A percentile compares a stretch with the other conserved stretches of the same genome.
These are phyloP conservation scores for Russula dissimulans DNA, from an alignment of 768 basidiomycete species.

Conservation along the genomic window DNA sequence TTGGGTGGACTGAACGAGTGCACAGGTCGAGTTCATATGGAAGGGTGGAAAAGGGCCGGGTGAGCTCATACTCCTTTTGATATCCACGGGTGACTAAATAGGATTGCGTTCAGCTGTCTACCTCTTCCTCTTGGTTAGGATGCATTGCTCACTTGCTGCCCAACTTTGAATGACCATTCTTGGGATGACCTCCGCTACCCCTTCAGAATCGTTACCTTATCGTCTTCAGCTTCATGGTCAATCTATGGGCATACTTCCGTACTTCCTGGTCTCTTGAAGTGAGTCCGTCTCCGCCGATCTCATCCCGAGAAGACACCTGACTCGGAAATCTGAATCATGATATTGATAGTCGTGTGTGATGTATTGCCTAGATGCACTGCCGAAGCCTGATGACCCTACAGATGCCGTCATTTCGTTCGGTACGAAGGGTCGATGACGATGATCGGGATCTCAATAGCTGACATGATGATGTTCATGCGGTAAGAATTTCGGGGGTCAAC, in stretches of 20 bases:
- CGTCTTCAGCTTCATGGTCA: conserved; percentile 52
- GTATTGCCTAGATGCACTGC: too few species aligned
- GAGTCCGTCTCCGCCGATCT: background rate
- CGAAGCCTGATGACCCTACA: background rate
- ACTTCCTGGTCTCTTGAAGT: conserved; percentile 17
- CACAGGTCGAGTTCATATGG: conserved; percentile 44
- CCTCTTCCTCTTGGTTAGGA: conserved; percentile 32
- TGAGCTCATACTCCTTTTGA: conserved; percentile 23
- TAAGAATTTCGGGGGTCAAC: conserved; percentile 16
- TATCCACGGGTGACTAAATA: background rate
- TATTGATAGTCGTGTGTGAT: background rate
- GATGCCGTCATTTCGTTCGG: conserved; percentile 25
- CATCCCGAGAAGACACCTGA: too few species aligned
- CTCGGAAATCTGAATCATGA: too few species aligned
- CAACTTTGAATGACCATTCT: too few species aligned
- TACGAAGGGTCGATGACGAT: conserved; percentile 38
- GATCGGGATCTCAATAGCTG: conserved; percentile 42
- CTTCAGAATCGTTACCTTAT: conserved; percentile 55
- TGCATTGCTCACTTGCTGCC: too few species aligned
- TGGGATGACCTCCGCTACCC: background rate
- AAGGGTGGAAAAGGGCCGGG: conserved; percentile 37
- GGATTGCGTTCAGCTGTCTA: conserved; percentile 23
- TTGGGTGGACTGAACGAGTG: background rate
- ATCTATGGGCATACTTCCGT: conserved; percentile 31
- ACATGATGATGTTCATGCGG: conserved; percentile 53